Evolutionary conservation across 1,284 basidiomycete species (phyloP).

Genomic region (Fomitopsis pinicola): DNA sequence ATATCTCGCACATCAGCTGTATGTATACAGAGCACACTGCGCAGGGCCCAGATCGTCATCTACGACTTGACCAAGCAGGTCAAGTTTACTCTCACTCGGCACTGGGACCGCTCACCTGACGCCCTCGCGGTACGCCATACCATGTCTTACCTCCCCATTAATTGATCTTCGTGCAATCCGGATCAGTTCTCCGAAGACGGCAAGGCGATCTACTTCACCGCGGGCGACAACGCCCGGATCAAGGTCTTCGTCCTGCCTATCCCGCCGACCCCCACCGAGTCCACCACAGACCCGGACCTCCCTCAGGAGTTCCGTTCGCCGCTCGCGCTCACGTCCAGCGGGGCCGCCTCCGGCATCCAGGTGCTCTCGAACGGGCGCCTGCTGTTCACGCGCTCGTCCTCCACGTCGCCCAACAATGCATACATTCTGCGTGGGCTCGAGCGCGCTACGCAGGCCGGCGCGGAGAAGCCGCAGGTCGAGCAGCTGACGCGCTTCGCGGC

Average conservation of each 20-base stretch:
- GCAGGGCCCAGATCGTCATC: constrained; percentile 70
- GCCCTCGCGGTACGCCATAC: constrained; percentile 44
- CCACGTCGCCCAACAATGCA: constrained; percentile 72
- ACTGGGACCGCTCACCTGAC: constrained; percentile 81
- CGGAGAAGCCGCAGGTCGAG: constrained; percentile 32
- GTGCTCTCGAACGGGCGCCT: constrained; percentile 54
- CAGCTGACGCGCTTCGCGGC: constrained; percentile 63
- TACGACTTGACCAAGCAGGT: constrained; percentile 68
- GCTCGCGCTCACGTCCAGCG: constrained; percentile 50
- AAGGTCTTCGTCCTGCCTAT: constrained; percentile 72
- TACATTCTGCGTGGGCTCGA: constrained; percentile 54
- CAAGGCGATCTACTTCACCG: constrained; percentile 65
- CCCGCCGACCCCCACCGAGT: constrained; percentile 53
- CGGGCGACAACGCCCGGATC: constrained; percentile 69
- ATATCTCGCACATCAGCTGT: not conserved
- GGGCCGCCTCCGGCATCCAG: constrained; percentile 58
- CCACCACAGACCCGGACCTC: constrained; percentile 47
- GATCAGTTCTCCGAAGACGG: constrained; percentile 71
- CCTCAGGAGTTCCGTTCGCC: constrained; percentile 48
- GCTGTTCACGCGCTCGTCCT: constrained; percentile 64
- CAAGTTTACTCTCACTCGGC: constrained; percentile 66
- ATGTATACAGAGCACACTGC: not conserved
- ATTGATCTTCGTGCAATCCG: not conserved
- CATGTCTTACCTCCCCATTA: not conserved
- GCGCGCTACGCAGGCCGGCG: constrained; percentile 1